Conservation (phyloP, 169 alveolate species). For the Condylostoma magnum region DNA sequence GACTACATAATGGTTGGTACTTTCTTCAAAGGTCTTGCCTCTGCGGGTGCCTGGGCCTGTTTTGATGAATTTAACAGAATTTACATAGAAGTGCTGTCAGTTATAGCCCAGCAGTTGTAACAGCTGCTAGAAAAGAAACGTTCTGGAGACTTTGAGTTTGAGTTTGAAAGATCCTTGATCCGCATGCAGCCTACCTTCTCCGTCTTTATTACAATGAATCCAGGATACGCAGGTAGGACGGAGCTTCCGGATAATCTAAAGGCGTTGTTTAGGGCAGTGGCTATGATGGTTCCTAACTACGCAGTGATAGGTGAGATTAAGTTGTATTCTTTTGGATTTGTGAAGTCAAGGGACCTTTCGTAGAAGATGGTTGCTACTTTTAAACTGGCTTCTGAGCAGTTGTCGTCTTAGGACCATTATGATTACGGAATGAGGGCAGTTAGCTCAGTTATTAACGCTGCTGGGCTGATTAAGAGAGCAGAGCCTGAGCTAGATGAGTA, state of each 20-base stretch:
- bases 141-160: slow-evolving; percentile 78
- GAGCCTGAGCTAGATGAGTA: slow-evolving; percentile 90
- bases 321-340: slow-evolving; percentile 87
- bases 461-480: slow-evolving; percentile 82
- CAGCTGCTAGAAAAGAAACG: slow-evolving; percentile 84
- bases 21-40: slow-evolving; percentile 89
- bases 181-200: slow-evolving; percentile 80
- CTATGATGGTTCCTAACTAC: slow-evolving; percentile 91
- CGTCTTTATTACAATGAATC: slow-evolving; percentile 91
- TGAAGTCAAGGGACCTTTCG: slow-evolving; percentile 78
- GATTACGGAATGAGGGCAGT: slow-evolving; percentile 93
- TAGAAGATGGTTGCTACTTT: slow-evolving; percentile 86
- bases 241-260: slow-evolving; percentile 88
- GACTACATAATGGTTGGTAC: slow-evolving; percentile 87
- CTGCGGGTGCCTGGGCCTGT: slow-evolving; percentile 90
- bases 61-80: slow-evolving; percentile 89
- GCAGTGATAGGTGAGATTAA: slow-evolving; percentile 88
- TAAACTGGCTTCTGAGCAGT: slow-evolving; percentile 86
- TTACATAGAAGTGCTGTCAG: slow-evolving; percentile 83
- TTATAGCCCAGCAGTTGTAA: slow-evolving; percentile 86
- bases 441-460: slow-evolving; percentile 86
- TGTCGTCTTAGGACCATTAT: slow-evolving; percentile 86
- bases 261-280: slow-evolving; percentile 88
- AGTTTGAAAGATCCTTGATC: slow-evolving; percentile 85
- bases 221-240: slow-evolving; percentile 89